Percentiles rank a stretch among this genome's conserved stretches.
Conservation (phyloP, 1,284 basidiomycete genomes). For the Boletus sp. region DNA sequence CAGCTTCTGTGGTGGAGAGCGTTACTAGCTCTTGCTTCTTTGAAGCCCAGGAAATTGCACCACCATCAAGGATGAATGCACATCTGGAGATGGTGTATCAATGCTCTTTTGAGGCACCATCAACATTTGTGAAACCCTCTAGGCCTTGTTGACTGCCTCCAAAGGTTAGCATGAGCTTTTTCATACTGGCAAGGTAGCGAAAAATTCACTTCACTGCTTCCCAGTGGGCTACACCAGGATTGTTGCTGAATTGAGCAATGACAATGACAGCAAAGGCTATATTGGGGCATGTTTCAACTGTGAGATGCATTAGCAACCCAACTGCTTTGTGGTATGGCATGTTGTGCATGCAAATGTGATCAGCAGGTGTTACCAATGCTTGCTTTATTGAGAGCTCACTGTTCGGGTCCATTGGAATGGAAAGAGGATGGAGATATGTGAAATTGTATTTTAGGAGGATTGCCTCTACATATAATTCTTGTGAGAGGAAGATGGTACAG, state of each 20-base stretch:
- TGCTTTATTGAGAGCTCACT: neutral
- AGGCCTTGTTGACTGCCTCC: neutral
- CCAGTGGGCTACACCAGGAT: no score
- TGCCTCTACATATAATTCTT: neutral
- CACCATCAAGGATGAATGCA: neutral
- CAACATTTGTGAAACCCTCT: no score
- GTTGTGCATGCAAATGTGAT: neutral
- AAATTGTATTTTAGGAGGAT: neutral
- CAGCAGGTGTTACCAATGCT: neutral
- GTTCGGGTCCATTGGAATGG: neutral
- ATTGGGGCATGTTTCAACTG: no score
- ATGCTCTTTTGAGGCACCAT: neutral
- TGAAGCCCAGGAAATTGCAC: no score
- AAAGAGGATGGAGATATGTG: neutral
- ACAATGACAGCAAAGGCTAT: no score
- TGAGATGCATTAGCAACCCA: neutral
- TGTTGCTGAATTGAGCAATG: no score
- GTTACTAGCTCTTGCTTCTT: no score
- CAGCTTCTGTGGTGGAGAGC: no score
- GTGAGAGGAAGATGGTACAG: neutral
- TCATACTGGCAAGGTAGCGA: neutral
- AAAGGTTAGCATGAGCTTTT: neutral
- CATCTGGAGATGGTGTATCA: neutral
- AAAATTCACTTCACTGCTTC: no score
- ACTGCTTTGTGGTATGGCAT: neutral